A percentile compares a stretch with the other conserved stretches of the same genome.
phyloP scores from a whole-genome alignment of 1,139 yeast genomes.

The Scheffersomyces parashehatae region DNA sequence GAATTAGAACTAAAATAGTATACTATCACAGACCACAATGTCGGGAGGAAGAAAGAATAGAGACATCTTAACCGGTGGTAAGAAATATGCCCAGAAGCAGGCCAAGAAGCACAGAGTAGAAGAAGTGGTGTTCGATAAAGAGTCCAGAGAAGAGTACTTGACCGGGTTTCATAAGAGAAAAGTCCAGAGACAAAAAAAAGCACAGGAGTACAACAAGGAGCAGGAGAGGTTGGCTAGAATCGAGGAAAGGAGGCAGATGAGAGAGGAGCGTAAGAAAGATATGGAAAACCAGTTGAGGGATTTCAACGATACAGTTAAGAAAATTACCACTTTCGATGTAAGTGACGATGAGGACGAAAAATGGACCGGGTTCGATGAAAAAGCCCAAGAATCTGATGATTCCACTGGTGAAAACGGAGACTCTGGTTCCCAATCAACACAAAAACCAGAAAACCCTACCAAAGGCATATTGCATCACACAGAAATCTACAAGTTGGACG shows the following conservation, averaged over 20 bases:
- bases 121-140: constrained; percentile 80
- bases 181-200: constrained; percentile 82
- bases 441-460: constrained; percentile 10
- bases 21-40: not conserved
- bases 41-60: constrained; percentile 51
- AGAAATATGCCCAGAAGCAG: constrained; percentile 69
- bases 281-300: constrained; percentile 62
- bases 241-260: constrained; percentile 70
- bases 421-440: constrained; percentile 8
- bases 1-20: too few species aligned
- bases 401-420: constrained; percentile 16
- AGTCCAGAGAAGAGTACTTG: constrained; percentile 71
- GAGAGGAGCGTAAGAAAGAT: constrained; percentile 70
- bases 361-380: constrained; percentile 19
- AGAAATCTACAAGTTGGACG: constrained; percentile 49
- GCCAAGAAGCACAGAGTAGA: constrained; percentile 67
- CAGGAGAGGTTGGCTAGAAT: constrained; percentile 70
- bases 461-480: constrained; percentile 44
- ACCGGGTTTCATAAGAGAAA: constrained; percentile 97
- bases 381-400: constrained; percentile 16
- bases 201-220: constrained; percentile 72
- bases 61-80: constrained; percentile 86
- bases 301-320: constrained; percentile 56
- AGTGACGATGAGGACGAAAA: constrained; percentile 35
- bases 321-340: constrained; percentile 34